Base-by-base conservation (phyloP, 2,329 filamentous ascomycete species). In the Botrytis deweyae region DNA sequence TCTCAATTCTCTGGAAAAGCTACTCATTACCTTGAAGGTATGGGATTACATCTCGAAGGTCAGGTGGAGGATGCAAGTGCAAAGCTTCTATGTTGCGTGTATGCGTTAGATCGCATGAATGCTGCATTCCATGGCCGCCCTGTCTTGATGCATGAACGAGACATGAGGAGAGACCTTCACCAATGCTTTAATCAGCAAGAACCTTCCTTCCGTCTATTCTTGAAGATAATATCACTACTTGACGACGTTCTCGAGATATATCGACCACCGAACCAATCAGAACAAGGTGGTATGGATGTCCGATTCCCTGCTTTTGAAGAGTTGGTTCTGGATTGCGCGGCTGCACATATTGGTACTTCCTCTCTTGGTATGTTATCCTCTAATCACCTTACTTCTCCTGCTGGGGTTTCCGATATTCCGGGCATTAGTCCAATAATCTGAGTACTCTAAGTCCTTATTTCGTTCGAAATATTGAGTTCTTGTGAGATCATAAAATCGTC, bases 201-300 rank as follows among this genome's bases (percentile, higher is more conserved):
- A 5, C 86, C 88, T 0, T 85, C 84, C 42, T 91, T 91, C 73
- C 85, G 87, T 5, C 81, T 91, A 0, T 85, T 91, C 36, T 80
- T 91, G 7, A 84, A 83, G 3, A 83, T 91, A 10, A 82, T 88
- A 6, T 82, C 84, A 59, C 84, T 88, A 78, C 83, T 91, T 0
- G 88, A 91, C 72, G 84, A 86, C 65, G 87, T 91, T 6, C 87
- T 91, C 73, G 85, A 86, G 42, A 80, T 91, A 10, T 91, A 91
- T 75, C 85, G 89, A 0, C 89, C 89, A 0, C 83, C 61, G 29
- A 63, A 55, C 18, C 5, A 85, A 20, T 80, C 82, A 46, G 82
- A 81, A 42, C 75, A 68, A 66, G 75, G 72, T 10, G 20, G 46
- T 12, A 68, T 76, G 58, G 72, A 76, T 63, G 74, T 72, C 33